Evolutionary conservation across 768 basidiomycete species (phyloP), one percentile per base, ranked within the genome.

Genomic region (Obba rivulosa): DNA sequence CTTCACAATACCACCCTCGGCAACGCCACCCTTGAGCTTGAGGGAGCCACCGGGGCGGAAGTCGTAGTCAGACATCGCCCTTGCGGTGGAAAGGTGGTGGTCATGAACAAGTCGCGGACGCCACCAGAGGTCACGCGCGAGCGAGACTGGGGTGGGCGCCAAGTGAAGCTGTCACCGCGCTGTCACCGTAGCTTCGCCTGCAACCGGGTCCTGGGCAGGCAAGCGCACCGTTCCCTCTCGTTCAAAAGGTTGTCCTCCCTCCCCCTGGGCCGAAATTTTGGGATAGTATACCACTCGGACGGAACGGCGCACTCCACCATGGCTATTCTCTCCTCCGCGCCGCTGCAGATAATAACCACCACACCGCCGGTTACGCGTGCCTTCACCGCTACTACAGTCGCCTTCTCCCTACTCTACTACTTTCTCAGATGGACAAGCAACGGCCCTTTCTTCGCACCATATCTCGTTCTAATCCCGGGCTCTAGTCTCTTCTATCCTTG

Each of bases 31-130:
- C 71, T 92, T 94, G 61, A 94, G 77, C 67, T 92, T 94, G 64
- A 94, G 85, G 56, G 88, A 83, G 62, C 92, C 91, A 41, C 89
- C 87, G 47, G 88, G 83, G 64, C 83, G 82, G 68, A 87, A 74
- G 70, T 87, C 81, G 68, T 94, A 93, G 66, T 87, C 88, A 49
- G 85, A 82, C 86, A 91, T 91, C 68, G 57, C 48, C 44, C 51
- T 56, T 43, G 58, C 52, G 52, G 52, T 31, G 28, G 13, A 13
- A 5, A 7, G 13, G 28, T 46, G 56, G 52, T 50, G 56, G 48
- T 51, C 53, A 59, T 54, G 46, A 49, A 52, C 52, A 52, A 44
- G 54, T 37, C 17, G 34, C 21, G 35, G 2, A 13, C 47, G 60
- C 61, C 62, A 59, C 58, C 41, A n/a, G 45, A n/a, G 48, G 52